Evolutionary conservation across 108 stramenopile species (phyloP), one percentile per base, ranked within the genome.

Genomic region (Craspedostauros australis): DNA sequence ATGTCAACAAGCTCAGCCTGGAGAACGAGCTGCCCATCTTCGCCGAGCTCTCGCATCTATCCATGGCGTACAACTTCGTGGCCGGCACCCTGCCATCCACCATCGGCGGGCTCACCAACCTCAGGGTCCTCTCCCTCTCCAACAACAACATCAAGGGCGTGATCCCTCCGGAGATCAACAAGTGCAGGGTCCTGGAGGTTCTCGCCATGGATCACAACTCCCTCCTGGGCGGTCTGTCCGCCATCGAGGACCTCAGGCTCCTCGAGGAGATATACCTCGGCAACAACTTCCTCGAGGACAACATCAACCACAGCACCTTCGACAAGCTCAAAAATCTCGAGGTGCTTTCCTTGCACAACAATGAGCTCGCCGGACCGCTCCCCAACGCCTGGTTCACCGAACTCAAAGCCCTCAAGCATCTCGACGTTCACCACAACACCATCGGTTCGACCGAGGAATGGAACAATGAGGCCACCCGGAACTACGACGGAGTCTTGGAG

Each of bases 331-430:
- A 24, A 3, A 75, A 74, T 28, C 46, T 82, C 3, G 39, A 59
- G 30, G 64, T 72, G 30, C 54, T 87, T n/a, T 76, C 75, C 50
- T 48, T 83, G 20, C 68, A 78, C 21, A 64, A 67, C 33, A 87
- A 87, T 47, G 27, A 26, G 5, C 38, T 87, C 5, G 46, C 62
- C 0, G 85, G 85, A 14, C 38, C 62, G 25, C 68, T 87, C 21
- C 77, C 80, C 15, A 48, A 68, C 33, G 33, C 51, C 18, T 49
- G 55, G 19, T 64, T 46, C 46, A 48, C 24, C 1, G n/a, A n/a
- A n/a, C 39, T 64, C 20, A 31, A 47, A 1, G 39, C 49, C 1
- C 22, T 64, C 24, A 34, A 48, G 41, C 39, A 50, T 24, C 27
- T 64, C 3, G 64, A 64, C 38, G 47, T 64, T 56, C 54, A 56